Conservation (phyloP, 2,329 filamentous ascomycete species). For the Hypocreales sp. region DNA sequence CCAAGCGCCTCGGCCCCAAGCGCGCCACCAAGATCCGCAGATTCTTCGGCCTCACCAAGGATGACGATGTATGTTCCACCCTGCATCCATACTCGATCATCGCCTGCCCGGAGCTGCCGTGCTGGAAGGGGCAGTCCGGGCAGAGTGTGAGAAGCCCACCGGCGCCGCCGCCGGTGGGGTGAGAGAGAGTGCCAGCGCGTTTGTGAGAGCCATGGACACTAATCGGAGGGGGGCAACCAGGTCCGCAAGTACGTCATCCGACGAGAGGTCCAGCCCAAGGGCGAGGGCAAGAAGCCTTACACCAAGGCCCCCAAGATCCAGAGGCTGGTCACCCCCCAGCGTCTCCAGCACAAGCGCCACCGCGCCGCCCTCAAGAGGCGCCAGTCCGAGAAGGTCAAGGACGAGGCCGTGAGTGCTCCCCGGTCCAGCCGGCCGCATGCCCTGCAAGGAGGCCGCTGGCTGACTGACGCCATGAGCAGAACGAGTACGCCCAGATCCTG, state of each 20-base stretch:
- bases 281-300: slow-evolving; percentile 94
- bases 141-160: slow-evolving; percentile 43
- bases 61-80: slow-evolving; percentile 90
- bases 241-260: slow-evolving; percentile 99
- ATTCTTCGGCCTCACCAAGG: slow-evolving; percentile 99
- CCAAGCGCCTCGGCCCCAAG: slow-evolving; percentile 99
- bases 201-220: slow-evolving; percentile 13
- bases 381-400: slow-evolving; percentile 92
- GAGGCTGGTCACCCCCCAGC: slow-evolving; percentile 97
- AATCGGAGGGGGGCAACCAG: slow-evolving; percentile 46
- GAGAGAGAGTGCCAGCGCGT: no score
- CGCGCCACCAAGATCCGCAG: slow-evolving; percentile 98
- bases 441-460: no score
- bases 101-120: slow-evolving; percentile 48
- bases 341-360: slow-evolving; percentile 99
- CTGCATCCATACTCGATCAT: slow-evolving; percentile 44
- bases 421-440: no score
- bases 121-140: slow-evolving; percentile 27
- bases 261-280: slow-evolving; percentile 93
- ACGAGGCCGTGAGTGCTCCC: slow-evolving; percentile 72
- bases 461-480: no score
- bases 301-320: slow-evolving; percentile 99
- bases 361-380: slow-evolving; percentile 96
- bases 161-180: slow-evolving; percentile 5
- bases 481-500: slow-evolving; percentile 91